Evolutionary conservation across 73 alveolate species (phyloP).

Genomic region (Paraurostyla sp.): DNA sequence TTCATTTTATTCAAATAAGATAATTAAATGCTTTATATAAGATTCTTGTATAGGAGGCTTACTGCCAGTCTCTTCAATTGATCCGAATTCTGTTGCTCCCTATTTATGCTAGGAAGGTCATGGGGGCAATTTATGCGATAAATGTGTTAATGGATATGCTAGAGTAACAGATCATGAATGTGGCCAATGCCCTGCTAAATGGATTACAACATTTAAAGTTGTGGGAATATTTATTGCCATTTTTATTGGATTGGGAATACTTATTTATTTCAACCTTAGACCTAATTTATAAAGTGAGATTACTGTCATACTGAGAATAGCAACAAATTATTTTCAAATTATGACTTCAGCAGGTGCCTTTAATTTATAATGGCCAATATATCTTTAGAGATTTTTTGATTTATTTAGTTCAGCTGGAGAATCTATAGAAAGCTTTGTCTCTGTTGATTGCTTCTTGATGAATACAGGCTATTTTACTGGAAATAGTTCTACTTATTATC

Average conservation of each 20-base stretch:
- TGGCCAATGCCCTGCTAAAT: not conserved
- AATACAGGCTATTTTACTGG: not conserved
- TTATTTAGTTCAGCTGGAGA: slow-evolving; percentile 7
- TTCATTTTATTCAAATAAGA: not conserved
- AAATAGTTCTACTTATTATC: not conserved
- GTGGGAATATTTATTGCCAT: not conserved
- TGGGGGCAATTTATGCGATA: slow-evolving; percentile 57
- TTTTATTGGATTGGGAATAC: not conserved
- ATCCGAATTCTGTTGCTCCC: not conserved
- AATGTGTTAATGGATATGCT: not conserved
- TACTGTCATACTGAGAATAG: slow-evolving; percentile 2
- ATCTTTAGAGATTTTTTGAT: not conserved
- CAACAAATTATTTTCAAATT: slow-evolving; percentile 18
- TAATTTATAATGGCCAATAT: not conserved
- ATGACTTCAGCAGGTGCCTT: not conserved
- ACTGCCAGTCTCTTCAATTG: too few species aligned
- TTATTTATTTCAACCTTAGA: slow-evolving; percentile 2
- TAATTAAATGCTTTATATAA: not conserved
- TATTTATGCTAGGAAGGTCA: not conserved
- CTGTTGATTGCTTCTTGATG: slow-evolving; percentile 24
- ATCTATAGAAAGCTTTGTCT: not conserved
- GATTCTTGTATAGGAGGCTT: not conserved
- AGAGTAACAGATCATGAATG: not conserved
- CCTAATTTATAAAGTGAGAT: not conserved
- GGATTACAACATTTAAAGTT: not conserved